Base-by-base conservation (phyloP, 768 basidiomycete species). In the Megacollybia marginata region DNA sequence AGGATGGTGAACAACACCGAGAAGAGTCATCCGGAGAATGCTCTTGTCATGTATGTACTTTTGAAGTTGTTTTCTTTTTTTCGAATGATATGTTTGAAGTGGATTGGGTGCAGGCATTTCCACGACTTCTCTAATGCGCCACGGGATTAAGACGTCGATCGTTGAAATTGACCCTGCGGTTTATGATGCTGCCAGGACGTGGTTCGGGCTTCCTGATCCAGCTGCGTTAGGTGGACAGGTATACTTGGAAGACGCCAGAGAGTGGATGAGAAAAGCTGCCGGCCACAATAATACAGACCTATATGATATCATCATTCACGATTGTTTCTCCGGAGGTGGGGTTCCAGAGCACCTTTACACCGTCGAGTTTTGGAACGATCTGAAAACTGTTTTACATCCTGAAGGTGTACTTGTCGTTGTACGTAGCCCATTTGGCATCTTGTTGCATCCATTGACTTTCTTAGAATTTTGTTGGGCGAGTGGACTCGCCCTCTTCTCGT, bases 121-220 rank as follows among this genome's bases (percentile, higher is more conserved):
- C 3, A 85, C 90, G 0, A 78, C 81, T 40, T 76, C 90, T 0
- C 82, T 98, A 55, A 70, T 78, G 44, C 72, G 75, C 20, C 87
- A 90, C 53, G 75, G 75, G 16, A 67, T 94, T 23, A 70, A 75
- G 6, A 84, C 86, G 5, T 90, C 92, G 1, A 78, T 95, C 44
- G 78, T 94, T n/a, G 95, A 98, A 65, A 88, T 95, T 52, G 95
- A 97, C 61, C 89, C 90, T 33, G 85, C 80, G 1, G 93, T 98
- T 18, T 93, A 94, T 61, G 69, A 79, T 12, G 91, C 87, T 23
- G 92, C 94, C 13, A 75, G 79, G 23, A 69, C 65, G 32, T 94
- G 78, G 66, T 96, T 98, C 54, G 86, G 80, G 7, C 71, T 97
- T n/a, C 76, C 80, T 11, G 73, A 83, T 51, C 82, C 83, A 6